These are phyloP conservation scores for Dactylellina leptospora DNA, from an alignment of 2,329 filamentous ascomycete genomes.

Conservation along the genomic window DNA sequence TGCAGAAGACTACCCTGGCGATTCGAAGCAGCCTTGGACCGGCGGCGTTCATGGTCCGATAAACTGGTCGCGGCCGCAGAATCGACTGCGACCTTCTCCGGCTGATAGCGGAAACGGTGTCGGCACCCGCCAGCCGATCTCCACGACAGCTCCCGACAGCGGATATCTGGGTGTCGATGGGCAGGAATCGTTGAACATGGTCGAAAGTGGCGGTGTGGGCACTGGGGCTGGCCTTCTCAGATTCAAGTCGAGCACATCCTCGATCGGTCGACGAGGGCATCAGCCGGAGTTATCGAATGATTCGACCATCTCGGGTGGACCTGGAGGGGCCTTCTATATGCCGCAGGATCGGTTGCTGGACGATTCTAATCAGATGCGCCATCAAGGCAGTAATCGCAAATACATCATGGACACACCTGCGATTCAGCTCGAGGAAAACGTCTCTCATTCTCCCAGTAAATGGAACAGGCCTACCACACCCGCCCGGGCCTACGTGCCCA, in stretches of 20 bases:
- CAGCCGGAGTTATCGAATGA: slow-evolving; percentile 49
- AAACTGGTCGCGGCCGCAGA: slow-evolving; percentile 52
- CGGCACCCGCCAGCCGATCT: neutral
- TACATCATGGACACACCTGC: slow-evolving; percentile 44
- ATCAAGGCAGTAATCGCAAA: slow-evolving; percentile 43
- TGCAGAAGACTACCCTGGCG: slow-evolving; percentile 32
- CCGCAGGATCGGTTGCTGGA: slow-evolving; percentile 45
- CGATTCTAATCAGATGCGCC: slow-evolving; percentile 25
- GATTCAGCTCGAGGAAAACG: slow-evolving; percentile 48
- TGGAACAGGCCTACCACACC: slow-evolving; percentile 38
- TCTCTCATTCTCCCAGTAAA: slow-evolving; percentile 12
- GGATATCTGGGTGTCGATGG: slow-evolving; percentile 24
- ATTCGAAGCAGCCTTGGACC: slow-evolving; percentile 24
- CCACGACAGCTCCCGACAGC: slow-evolving; percentile 17
- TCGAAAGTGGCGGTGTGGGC: slow-evolving; percentile 14
- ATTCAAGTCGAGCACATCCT: slow-evolving; percentile 29
- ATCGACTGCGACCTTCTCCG: slow-evolving; percentile 33
- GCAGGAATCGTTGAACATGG: neutral
- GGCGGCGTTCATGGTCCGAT: slow-evolving; percentile 2
- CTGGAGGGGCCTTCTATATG: slow-evolving; percentile 23
- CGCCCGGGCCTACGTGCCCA: slow-evolving; percentile 33
- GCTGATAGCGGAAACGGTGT: slow-evolving; percentile 18
- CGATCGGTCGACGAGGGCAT: slow-evolving; percentile 30
- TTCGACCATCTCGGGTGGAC: slow-evolving; percentile 33
- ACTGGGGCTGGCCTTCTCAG: slow-evolving; percentile 34